Percentiles rank a stretch among this genome's conserved stretches.
phyloP scores from a whole-genome alignment of 805 yeast genomes.

The Metschnikowia aberdeeniae region DNA sequence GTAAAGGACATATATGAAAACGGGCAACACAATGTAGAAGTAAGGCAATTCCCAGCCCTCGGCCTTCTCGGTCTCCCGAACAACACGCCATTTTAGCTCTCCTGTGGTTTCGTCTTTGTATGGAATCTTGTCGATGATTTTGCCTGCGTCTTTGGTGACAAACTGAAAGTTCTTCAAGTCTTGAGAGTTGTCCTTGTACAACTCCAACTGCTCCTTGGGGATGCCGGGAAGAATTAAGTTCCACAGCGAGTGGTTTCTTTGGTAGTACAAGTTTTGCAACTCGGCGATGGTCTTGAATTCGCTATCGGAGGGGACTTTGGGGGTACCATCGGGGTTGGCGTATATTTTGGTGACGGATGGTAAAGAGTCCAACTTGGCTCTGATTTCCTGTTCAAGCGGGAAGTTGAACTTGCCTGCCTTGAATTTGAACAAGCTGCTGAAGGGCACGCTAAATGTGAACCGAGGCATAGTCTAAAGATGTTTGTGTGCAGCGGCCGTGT shows the following conservation, averaged over 20 bases:
- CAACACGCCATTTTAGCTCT: conserved; percentile 71
- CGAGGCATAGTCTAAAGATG: conserved; percentile 25
- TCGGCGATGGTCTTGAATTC: conserved; percentile 73
- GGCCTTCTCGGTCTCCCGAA: conserved; percentile 64
- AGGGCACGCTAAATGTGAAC: conserved; percentile 40
- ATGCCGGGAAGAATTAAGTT: conserved; percentile 44
- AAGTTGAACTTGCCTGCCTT: conserved; percentile 39
- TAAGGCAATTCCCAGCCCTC: conserved; percentile 85
- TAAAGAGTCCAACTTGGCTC: conserved; percentile 55
- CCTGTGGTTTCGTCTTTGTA: conserved; percentile 77
- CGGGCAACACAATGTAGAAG: conserved; percentile 71
- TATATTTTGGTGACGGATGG: conserved; percentile 65
- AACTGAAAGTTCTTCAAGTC: conserved; percentile 55
- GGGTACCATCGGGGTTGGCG: conserved; percentile 72
- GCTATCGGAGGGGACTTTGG: conserved; percentile 62
- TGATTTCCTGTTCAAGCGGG: conserved; percentile 57
- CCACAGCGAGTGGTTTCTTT: conserved; percentile 53
- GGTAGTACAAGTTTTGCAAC: conserved; percentile 55
- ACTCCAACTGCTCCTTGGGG: conserved; percentile 49
- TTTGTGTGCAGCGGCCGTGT: conserved; percentile 3
- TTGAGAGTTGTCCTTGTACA: conserved; percentile 57
- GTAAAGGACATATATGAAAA: conserved; percentile 53
- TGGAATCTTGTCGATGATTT: conserved; percentile 79
- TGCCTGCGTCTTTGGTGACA: conserved; percentile 47
- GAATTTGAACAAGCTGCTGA: conserved; percentile 35